A percentile compares a stretch with the other conserved stretches of the same genome.
Conservation (phyloP, 2,329 filamentous ascomycete genomes). For the Epichloe sp. region DNA sequence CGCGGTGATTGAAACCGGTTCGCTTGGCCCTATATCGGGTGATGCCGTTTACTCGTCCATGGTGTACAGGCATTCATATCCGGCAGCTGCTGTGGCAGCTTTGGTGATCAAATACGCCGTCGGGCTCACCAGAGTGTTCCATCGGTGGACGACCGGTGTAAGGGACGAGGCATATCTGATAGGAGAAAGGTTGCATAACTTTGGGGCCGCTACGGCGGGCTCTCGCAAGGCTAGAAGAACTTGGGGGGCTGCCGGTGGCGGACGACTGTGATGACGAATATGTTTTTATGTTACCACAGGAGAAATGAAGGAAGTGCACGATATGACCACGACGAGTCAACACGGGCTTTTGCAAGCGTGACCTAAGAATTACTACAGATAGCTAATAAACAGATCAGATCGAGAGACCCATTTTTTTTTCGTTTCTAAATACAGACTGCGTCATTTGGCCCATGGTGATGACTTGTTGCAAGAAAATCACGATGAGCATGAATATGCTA, state of each 20-base stretch:
- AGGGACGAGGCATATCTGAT: slow-evolving; percentile 94
- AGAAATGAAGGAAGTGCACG: not conserved
- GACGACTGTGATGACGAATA: slow-evolving; percentile 2
- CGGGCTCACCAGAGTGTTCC: slow-evolving; percentile 48
- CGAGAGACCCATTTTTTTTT: too few relatives aligned
- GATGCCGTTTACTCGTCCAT: slow-evolving; percentile 20
- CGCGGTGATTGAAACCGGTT: slow-evolving; percentile 14
- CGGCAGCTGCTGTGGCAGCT: slow-evolving; percentile 41
- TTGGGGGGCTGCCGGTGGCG: slow-evolving; percentile 23
- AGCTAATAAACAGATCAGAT: not conserved
- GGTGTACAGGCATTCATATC: slow-evolving; percentile 54
- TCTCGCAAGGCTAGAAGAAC: slow-evolving; percentile 21
- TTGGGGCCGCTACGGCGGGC: slow-evolving; percentile 41
- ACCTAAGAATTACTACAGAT: not conserved
- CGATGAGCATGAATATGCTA: too few relatives aligned
- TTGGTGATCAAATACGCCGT: slow-evolving; percentile 28
- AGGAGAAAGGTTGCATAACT: slow-evolving; percentile 89
- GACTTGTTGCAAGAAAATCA: not conserved
- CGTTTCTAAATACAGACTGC: too few relatives aligned
- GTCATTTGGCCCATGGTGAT: not conserved
- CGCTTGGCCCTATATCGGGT: slow-evolving; percentile 12
- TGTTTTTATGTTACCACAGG: not conserved
- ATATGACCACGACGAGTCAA: not conserved
- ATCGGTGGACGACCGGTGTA: slow-evolving; percentile 67
- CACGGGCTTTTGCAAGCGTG: not conserved